phyloP scores from a whole-genome alignment of 805 yeast genomes.

The Saccharomycopsis sp. region DNA sequence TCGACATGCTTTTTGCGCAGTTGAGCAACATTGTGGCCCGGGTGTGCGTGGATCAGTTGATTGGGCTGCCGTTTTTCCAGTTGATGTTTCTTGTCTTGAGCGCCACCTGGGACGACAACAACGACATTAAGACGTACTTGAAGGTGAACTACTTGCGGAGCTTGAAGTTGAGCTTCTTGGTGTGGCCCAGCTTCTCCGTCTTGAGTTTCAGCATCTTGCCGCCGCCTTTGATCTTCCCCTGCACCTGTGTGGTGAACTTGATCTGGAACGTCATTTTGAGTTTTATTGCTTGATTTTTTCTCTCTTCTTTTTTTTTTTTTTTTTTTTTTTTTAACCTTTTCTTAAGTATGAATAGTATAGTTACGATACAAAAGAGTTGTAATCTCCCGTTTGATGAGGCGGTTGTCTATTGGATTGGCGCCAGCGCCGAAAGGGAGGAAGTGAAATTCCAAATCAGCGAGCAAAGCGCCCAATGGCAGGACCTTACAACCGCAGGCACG shows the following conservation, averaged over 20 bases:
- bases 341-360: not conserved
- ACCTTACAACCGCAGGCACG: too few relatives aligned
- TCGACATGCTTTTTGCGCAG: conserved; percentile 34
- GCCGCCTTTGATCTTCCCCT: conserved; percentile 43
- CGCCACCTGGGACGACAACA: conserved; percentile 46
- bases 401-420: too few relatives aligned
- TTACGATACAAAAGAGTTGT: too few relatives aligned
- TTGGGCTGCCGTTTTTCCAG: conserved; percentile 51
- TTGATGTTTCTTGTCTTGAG: conserved; percentile 39
- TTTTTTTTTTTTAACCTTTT: not conserved
- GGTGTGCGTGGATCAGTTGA: conserved; percentile 42
- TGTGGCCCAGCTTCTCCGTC: conserved; percentile 53
- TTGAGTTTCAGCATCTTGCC: conserved; percentile 42
- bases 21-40: conserved; percentile 30
- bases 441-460: too few relatives aligned
- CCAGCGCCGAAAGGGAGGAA: too few relatives aligned
- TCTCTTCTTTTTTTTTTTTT: not conserved
- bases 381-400: too few relatives aligned
- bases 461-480: too few relatives aligned
- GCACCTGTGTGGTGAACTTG: conserved; percentile 47
- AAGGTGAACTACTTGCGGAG: conserved; percentile 37
- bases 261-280: conserved; percentile 49
- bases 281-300: conserved; percentile 22
- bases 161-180: conserved; percentile 42
- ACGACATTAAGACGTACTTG: conserved; percentile 27